Evolutionary conservation across 441 rosid genomes (phyloP), one percentile per base, ranked within the genome.

Genomic region (Syzygium malaccense): DNA sequence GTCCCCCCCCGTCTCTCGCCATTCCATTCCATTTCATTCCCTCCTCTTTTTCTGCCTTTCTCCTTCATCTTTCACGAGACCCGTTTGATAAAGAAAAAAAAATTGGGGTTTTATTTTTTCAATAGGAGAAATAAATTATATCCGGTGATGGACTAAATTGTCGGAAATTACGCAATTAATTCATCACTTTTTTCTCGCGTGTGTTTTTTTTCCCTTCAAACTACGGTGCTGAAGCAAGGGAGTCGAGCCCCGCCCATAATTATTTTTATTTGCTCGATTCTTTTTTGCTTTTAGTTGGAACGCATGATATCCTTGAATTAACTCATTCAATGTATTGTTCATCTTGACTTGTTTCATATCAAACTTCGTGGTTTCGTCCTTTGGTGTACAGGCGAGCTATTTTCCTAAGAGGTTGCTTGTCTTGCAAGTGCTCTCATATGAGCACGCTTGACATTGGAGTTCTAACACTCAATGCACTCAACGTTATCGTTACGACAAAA

Each of bases 321-420:
- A 14, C 17, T 14, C 9, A n/a, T 33, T 62, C 71, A 1, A 14
- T 17, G 17, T 15, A 55, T n/a, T 7, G 18, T 14, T 8, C 0
- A 7, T 14, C 6, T 15, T 4, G 5, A 64, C 2, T 64, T 1
- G 3, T 8, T 12, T 1, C 3, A 15, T 17, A 17, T 64, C 13
- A 5, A 64, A 7, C 32, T 30, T 64, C 37, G 4, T n/a, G 37
- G 3, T 30, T 64, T 64, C 30, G 18, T 15, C 30, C 5, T 30
- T n/a, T 30, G 33, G 11, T 6, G 4, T 32, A 66, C 2, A 18
- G 5, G 0, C 13, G 28, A 60, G n/a, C 18, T 30, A 32, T 1
- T 32, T 64, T 32, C 41, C 18, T 10, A 8, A 2, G 20, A 66
- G 11, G 20, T 8, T 0, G 20, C 32, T 3, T 3, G 32, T 60